Base-by-base conservation (phyloP, 352 stramenopile genomes). In the Plasmopara viticola region DNA sequence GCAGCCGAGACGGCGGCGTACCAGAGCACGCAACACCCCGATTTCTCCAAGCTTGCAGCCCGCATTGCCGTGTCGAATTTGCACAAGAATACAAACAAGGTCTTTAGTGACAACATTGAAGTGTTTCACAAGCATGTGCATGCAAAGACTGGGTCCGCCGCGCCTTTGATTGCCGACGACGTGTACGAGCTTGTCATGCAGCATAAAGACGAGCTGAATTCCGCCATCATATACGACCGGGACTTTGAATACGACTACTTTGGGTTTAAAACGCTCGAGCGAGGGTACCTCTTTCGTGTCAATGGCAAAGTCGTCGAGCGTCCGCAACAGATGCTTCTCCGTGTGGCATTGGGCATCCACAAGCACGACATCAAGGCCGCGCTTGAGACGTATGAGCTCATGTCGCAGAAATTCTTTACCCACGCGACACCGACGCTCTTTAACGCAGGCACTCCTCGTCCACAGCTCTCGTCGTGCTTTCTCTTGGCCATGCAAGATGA, bases 171-270 rank as follows among this genome's bases (percentile, higher is more conserved):
- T 33, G 89, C 89, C 29, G 72, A 98, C 33, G 87, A 98, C 33
- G 84, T 98, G 17, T 98, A 98, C 73, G 69, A 95, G 33, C 93
- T 98, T 52, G 80, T 98, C 50, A 96, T 97, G 92, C 70, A 84
- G 37, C 76, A 98, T 78, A 97, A 95, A 63, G 95, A 99, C 51
- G 56, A 72, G n/a, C 66, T 99, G 5, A 96, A 99, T 69, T 90
- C 82, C 40, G 94, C 95, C 29, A 97, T 99, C 65, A 93, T 97
- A 58, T 95, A 99, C 60, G 94, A 98, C 67, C 80, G 96, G 13
- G 97, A 99, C 77, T 99, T 98, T 70, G 94, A 98, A 55, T 99
- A 98, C 62, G 86, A 95, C 64, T 99, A 98, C 72, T 99, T 99
- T 76, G 97, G 96, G 30, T 98, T 99, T 76, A 99, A 99, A 72